These are phyloP conservation scores for Colletotrichum sp. DNA, from an alignment of 2,329 filamentous ascomycete species.

Conservation along the genomic window DNA sequence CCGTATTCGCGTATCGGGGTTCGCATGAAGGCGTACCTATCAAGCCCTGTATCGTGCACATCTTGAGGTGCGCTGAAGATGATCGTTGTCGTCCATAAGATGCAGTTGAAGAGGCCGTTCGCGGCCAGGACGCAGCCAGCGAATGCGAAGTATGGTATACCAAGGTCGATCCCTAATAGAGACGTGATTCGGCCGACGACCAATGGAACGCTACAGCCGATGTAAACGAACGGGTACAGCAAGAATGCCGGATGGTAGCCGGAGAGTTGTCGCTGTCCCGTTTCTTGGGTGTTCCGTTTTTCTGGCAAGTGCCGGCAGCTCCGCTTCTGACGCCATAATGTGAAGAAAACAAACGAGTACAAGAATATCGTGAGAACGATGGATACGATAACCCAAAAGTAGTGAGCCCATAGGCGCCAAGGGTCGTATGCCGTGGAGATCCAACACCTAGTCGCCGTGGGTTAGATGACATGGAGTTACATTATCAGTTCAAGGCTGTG, in stretches of 20 bases:
- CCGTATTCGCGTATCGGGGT: constrained; percentile 14
- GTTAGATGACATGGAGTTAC: not conserved
- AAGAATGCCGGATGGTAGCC: constrained; percentile 48
- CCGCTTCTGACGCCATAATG: constrained; percentile 29
- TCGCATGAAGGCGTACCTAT: constrained; percentile 27
- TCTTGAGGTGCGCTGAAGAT: constrained; percentile 36
- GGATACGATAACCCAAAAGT: constrained; percentile 63
- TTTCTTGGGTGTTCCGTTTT: not conserved
- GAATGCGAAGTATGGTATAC: constrained; percentile 53
- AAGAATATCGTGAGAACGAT: constrained; percentile 41
- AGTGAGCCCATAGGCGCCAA: constrained; percentile 64
- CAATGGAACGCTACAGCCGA: constrained; percentile 66
- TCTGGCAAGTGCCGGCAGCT: constrained; percentile 4
- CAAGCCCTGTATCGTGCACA: constrained; percentile 25
- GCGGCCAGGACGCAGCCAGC: constrained; percentile 56
- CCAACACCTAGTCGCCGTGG: constrained; percentile 57
- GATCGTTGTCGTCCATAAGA: constrained; percentile 34
- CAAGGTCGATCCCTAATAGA: constrained; percentile 53
- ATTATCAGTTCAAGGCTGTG: not conserved
- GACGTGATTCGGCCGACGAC: constrained; percentile 62
- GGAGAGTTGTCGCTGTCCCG: not conserved
- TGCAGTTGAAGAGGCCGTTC: constrained; percentile 50
- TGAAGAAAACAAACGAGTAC: constrained; percentile 45
- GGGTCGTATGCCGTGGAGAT: constrained; percentile 55
- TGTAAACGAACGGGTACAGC: constrained; percentile 66